phyloP scores from a whole-genome alignment of 306 rosid species.

The Neltuma alba region DNA sequence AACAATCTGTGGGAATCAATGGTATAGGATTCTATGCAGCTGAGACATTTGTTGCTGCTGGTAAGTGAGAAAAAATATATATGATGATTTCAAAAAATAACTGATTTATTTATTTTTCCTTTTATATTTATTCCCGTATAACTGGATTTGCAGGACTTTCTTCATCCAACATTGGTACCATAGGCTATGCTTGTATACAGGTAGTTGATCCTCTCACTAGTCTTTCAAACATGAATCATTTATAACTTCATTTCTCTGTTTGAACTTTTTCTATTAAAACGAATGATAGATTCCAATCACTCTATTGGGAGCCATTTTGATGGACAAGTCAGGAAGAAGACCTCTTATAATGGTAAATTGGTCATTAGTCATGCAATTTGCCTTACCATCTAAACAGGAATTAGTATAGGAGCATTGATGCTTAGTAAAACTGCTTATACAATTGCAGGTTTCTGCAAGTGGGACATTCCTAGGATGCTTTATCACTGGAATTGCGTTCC shows the following conservation, averaged over 20 bases:
- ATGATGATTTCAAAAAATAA: background rate
- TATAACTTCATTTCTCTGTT: constrained; percentile 8
- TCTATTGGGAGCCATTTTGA: constrained; percentile 57
- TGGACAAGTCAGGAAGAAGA: constrained; percentile 69
- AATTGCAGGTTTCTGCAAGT: constrained; percentile 54
- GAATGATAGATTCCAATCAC: constrained; percentile 64
- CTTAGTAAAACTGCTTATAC: constrained; percentile 1
- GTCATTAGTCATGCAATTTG: background rate
- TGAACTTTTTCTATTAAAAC: constrained; percentile 26
- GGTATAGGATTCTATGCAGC: constrained; percentile 77
- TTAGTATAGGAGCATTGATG: constrained; percentile 3
- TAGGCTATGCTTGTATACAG: constrained; percentile 72
- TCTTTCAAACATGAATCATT: constrained; percentile 19
- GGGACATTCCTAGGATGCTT: constrained; percentile 77
- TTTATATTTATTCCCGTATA: constrained; percentile 18
- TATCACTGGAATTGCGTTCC: constrained; percentile 61
- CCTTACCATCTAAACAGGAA: constrained; percentile 4
- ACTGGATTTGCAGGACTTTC: constrained; percentile 57
- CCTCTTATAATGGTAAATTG: constrained; percentile 63
- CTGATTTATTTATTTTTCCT: background rate
- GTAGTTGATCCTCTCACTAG: constrained; percentile 39
- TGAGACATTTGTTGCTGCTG: constrained; percentile 71
- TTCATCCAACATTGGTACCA: constrained; percentile 62
- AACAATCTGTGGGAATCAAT: constrained; percentile 84
- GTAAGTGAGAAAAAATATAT: constrained; percentile 41